These are phyloP conservation scores for Entonaema liquescens DNA, from an alignment of 495 filamentous ascomycete species.

Conservation along the genomic window DNA sequence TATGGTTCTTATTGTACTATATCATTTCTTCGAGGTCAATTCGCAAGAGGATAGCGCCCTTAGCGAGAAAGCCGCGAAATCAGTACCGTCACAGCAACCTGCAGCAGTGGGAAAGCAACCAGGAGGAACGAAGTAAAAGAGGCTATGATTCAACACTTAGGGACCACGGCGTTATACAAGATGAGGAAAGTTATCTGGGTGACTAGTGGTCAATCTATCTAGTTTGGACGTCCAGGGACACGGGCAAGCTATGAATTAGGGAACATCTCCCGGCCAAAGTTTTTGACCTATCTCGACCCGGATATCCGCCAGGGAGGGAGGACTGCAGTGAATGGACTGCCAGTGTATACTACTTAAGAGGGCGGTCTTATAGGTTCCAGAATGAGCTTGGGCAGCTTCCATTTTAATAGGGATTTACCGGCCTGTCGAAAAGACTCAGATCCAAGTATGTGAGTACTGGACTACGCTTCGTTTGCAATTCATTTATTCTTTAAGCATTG, in stretches of 20 bases:
- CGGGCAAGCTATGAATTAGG: neutral
- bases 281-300: neutral
- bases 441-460: neutral
- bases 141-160: neutral
- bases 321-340: neutral
- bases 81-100: constrained; percentile 49
- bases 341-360: neutral
- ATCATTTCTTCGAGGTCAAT: constrained; percentile 98
- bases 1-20: constrained; percentile 93
- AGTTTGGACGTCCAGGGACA: neutral
- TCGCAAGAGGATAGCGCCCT: constrained; percentile 60
- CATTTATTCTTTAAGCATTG: neutral
- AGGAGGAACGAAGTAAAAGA: constrained; percentile 25
- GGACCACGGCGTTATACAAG: neutral
- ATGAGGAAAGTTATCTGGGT: neutral
- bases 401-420: neutral
- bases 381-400: neutral
- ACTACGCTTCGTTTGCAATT: neutral
- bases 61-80: constrained; percentile 35
- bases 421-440: neutral
- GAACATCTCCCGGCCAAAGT: neutral
- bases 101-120: constrained; percentile 33
- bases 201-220: neutral
- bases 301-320: neutral
- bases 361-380: neutral